Conservation (phyloP, 345 rosid genomes). For the Hypericum perforatum region DNA sequence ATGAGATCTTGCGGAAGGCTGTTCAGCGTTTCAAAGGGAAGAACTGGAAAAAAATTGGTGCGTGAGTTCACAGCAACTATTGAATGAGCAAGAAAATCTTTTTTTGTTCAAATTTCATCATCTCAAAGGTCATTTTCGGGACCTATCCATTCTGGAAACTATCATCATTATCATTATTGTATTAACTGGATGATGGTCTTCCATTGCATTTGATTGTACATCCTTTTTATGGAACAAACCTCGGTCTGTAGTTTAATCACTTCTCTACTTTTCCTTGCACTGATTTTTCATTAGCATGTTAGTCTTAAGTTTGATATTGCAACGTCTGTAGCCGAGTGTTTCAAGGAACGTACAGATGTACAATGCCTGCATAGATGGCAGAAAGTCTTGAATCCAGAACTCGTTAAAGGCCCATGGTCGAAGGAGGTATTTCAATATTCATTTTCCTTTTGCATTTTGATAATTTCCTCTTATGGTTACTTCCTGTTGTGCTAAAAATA, state of each 20-base stretch:
- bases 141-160: too few species aligned
- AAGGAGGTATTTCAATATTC: conserved; percentile 55
- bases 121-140: background rate
- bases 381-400: conserved; percentile 97
- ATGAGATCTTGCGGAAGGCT: conserved; percentile 82
- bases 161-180: too few species aligned
- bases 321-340: conserved; percentile 72
- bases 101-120: background rate
- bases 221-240: too few species aligned
- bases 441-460: conserved; percentile 4
- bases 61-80: background rate
- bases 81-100: background rate
- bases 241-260: too few species aligned
- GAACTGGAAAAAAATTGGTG: conserved; percentile 99
- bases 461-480: conserved; percentile 1
- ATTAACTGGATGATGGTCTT: too few species aligned
- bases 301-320: conserved; percentile 26
- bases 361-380: conserved; percentile 99
- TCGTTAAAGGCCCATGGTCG: conserved; percentile 99
- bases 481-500: too few species aligned
- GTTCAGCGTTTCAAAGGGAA: conserved; percentile 94
- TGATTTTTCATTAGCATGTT: too few species aligned
- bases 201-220: too few species aligned
- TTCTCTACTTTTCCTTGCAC: too few species aligned
- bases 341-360: conserved; percentile 98